Evolutionary conservation across 768 basidiomycete species (phyloP).

Genomic region (Cyathus striatus): DNA sequence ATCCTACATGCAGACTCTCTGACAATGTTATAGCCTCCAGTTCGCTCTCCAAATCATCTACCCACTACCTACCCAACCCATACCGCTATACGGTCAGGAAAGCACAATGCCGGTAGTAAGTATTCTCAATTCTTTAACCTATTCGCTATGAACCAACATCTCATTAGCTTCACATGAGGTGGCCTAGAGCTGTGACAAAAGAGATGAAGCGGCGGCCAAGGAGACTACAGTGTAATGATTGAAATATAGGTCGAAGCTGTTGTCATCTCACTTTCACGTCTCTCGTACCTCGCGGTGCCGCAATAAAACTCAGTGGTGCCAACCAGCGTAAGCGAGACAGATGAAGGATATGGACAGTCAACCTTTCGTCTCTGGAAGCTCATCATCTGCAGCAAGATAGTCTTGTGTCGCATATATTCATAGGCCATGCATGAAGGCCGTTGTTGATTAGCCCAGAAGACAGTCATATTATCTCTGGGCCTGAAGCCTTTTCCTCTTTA

Average conservation of each 20-base stretch:
- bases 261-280: constrained; percentile 46
- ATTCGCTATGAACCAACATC: constrained; percentile 3
- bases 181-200: constrained; percentile 34
- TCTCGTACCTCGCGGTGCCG: constrained; percentile 64
- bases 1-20: no score
- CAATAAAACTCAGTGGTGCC: constrained; percentile 89
- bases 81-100: no score
- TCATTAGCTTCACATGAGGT: constrained; percentile 18
- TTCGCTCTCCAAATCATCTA: no score
- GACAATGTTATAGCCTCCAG: no score
- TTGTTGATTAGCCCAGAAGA: constrained; percentile 95
- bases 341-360: constrained; percentile 35
- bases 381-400: constrained; percentile 72
- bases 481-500: constrained; percentile 98
- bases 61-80: no score
- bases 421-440: constrained; percentile 81
- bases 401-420: constrained; percentile 79
- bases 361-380: constrained; percentile 49
- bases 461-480: constrained; percentile 88
- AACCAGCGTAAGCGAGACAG: constrained; percentile 61
- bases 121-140: constrained; percentile 1
- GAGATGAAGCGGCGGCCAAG: constrained; percentile 43
- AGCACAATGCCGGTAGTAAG: constrained; percentile 34
- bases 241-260: constrained; percentile 57
- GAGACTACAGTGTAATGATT: constrained; percentile 59